Conservation (phyloP, 805 yeast species). For the Groenewaldozyma salmanticensis region DNA sequence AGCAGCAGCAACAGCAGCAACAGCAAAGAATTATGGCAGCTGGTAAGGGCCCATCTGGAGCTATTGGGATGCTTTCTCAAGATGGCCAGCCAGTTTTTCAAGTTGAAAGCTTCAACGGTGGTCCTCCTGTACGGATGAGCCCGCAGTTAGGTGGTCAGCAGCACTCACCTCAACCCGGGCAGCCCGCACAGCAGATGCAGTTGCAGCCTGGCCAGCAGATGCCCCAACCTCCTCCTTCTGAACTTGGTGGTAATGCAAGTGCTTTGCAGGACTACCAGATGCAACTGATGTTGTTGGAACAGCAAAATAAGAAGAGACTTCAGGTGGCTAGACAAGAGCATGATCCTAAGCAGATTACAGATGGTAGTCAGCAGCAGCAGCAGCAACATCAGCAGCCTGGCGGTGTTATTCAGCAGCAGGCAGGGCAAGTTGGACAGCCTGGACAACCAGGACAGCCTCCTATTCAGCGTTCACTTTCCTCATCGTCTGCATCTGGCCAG, state of each 20-base stretch:
- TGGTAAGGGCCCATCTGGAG: conserved; percentile 7
- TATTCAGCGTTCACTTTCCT: conserved; percentile 1
- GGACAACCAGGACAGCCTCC: conserved; percentile 14
- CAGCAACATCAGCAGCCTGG: conserved; percentile 4
- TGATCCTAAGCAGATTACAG: conserved; percentile 5
- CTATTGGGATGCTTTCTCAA: conserved; percentile 3
- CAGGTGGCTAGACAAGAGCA: conserved; percentile 30
- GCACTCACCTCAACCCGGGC: conserved; percentile 11
- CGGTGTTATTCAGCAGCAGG: conserved; percentile 2
- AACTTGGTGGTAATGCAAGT: conserved; percentile 31
- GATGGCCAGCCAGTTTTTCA: conserved; percentile 1
- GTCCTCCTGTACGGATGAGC: background rate
- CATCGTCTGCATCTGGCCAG: background rate
- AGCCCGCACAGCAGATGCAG: conserved; percentile 21
- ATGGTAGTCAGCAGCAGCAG: conserved; percentile 1
- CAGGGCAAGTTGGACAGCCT: conserved; percentile 3
- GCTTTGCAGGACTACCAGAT: conserved; percentile 77
- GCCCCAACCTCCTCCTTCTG: conserved; percentile 16
- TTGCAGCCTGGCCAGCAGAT: conserved; percentile 16
- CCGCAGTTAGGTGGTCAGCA: conserved; percentile 6
- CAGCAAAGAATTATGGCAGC: background rate
- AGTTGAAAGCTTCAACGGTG: background rate
- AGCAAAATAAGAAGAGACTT: conserved; percentile 61
- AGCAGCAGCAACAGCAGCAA: no score
- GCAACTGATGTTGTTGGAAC: conserved; percentile 65